A percentile compares a stretch with the other conserved stretches of the same genome.
phyloP scores from a whole-genome alignment of 1,284 basidiomycete genomes.

The Rhizoctonia solani region DNA sequence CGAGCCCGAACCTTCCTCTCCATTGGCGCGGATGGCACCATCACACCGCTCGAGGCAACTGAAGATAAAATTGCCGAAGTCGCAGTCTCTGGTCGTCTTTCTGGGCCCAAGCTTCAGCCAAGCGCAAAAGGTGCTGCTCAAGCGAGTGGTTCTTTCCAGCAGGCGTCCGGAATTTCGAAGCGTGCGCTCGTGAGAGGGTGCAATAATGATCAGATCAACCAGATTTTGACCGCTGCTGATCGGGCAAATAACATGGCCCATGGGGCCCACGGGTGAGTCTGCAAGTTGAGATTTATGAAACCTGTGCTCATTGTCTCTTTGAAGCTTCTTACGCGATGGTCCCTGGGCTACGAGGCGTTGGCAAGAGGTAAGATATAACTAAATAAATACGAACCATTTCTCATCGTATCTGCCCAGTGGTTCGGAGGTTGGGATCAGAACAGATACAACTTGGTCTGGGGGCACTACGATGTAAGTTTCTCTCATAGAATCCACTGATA shows the following conservation, averaged over 20 bases:
- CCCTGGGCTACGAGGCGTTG: conserved; percentile 30
- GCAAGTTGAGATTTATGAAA: background rate
- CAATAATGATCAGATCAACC: conserved; percentile 11
- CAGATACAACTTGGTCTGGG: conserved; percentile 20
- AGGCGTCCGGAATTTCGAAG: background rate
- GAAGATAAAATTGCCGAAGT: conserved; percentile 23
- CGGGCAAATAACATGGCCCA: conserved; percentile 32
- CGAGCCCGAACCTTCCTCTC: conserved; percentile 30
- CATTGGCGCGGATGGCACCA: conserved; percentile 14
- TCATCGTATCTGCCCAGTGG: conserved; percentile 13
- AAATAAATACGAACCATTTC: no score
- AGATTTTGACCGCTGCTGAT: conserved; percentile 17
- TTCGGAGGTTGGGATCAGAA: conserved; percentile 28
- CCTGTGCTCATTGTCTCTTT: background rate
- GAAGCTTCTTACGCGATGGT: conserved; percentile 27
- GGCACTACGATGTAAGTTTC: conserved; percentile 25
- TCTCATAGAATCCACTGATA: background rate
- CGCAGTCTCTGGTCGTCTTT: conserved; percentile 23
- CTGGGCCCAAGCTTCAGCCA: conserved; percentile 24
- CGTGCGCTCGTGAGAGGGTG: conserved; percentile 26
- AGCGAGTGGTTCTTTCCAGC: conserved; percentile 12
- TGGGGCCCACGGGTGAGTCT: conserved; percentile 27
- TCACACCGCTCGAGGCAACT: conserved; percentile 15
- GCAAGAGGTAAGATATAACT: conserved; percentile 24
- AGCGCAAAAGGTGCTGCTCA: conserved; percentile 21